Base-by-base conservation (phyloP, 1,284 basidiomycete species). In the Meripilus lineatus region DNA sequence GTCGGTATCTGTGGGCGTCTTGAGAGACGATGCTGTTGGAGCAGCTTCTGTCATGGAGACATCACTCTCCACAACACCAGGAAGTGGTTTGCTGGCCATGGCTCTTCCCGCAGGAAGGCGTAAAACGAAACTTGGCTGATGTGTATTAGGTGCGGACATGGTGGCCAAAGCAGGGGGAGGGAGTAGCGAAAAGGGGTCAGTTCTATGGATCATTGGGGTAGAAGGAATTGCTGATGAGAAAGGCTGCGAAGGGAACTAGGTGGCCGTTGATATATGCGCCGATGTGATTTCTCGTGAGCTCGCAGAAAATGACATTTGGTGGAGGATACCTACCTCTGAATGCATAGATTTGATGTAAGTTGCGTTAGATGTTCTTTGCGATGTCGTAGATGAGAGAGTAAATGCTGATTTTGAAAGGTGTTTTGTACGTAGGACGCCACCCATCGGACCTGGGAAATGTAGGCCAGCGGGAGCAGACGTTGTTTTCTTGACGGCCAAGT, bases 381-480 rank as follows among this genome's bases (percentile, higher is more conserved):
- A 56, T 2, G 54, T 74, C 18, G 82, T 85, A 6, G 81, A 77
- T 5, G 72, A 65, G 37, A 73, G 62, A 13, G 76, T 74, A 59
- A 87, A 88, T 0, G 85, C 85, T 11, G 74, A 64, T 57, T 72
- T 74, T 11, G 85, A 81, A 4, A 88, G 73, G 47, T 77, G 69
- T 26, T 73, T 75, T 0, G 83, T 72, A 36, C 80, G 72, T 15
- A 86, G 71, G 14, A 74, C 55, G 3, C 63, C 51, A 3, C 63
- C 38, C 5, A 37, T 21, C 15, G 32, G 40, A 6, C 45, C 24
- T 6, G 46, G 18, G 11, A 18, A 14, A 26, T 32, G 32, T 13
- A 20, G 22, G 41, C 38, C 32, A n/a, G 48, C 46, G 1, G 52
- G 53, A 11, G 52, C 54, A 13, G 50, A 48, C 10, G 40, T 44